Evolutionary conservation across 2,329 filamentous ascomycete species (phyloP), one percentile per base, ranked within the genome.

Genomic region (Chrysosporium keratinophilum): DNA sequence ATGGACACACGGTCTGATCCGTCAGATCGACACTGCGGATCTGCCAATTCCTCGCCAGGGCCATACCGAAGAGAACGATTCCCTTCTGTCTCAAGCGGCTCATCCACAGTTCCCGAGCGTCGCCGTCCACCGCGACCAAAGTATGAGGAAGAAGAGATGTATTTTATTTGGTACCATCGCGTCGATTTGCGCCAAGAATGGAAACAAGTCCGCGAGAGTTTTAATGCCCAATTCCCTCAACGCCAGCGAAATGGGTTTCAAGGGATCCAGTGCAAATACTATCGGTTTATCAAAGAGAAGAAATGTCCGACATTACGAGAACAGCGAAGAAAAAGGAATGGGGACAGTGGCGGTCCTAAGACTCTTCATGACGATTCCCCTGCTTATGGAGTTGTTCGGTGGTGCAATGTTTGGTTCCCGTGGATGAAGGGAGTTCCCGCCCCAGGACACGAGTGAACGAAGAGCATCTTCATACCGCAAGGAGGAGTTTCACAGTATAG

Each of bases 121-220:
- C 69, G 70, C 7, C 69, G 71, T 3, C 63, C 68, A 5, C 69
- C 71, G n/a, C 67, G 72, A 4, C 72, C 71, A 23, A 73, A 72
- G 61, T 75, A 75, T 61, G 68, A 69, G 43, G 67, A 71, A 50
- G 73, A 75, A 62, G 71, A 75, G 56, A 70, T 70, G 65, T 72
- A 71, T 60, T 75, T 75, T 56, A 74, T 75, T 56, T 76, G 73
- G 73, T 76, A 75, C 58, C 70, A 74, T 60, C 71, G 72, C 6
- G 71, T 71, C 23, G 73, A 75, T 58, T 65, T 74, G 23, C 65
- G 65, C 44, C 67, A 73, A 61, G 69, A 73, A 56, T 76, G 73
- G 73, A 71, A 70, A 56, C 67, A 72, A 56, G 69, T 75, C 19
- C 66, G 68, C 23, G 66, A 71, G 51, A 67, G 65, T 53, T 76